Evolutionary conservation across 176 grass and related monocot species (phyloP), one percentile per base, ranked within the genome.

Genomic region (Poa annua): DNA sequence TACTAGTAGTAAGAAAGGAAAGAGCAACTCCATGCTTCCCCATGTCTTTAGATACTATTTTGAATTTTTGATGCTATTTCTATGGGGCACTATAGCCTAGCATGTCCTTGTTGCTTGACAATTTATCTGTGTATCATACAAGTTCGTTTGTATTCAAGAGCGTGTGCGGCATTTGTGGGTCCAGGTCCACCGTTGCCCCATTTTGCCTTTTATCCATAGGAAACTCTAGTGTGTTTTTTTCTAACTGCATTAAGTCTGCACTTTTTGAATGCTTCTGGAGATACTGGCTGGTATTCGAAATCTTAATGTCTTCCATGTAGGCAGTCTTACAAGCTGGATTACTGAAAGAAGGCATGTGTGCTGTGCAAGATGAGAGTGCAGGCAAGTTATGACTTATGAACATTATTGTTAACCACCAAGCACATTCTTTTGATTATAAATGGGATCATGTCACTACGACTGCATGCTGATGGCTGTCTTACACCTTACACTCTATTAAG

Each of bases 281-380:
- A 66, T 90, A 66, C 55, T 50, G 11, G 25, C 62, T 81, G 10
- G 80, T 79, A 62, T 84, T 41, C 41, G 62, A 82, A 79, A 69
- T 5, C 48, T 68, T 74, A 65, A 55, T 80, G 75, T 91, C 76
- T 44, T 55, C 74, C 64, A 47, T 85, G 41, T 57, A 97, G 95
- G 70, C 88, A 53, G 89, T 97, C 38, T 63, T 97, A 88, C 90
- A 92, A 85, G 90, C 92, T 81, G 95, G 95, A 77, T 82, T 97
- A 66, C 81, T 97, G 25, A 90, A 92, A 83, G 85, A 94, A 72
- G 95, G 95, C 77, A 85, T 97, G 55, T 97, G 95, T 88, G 91
- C 92, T 45, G 92, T 97, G 79, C 95, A 97, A 85, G 95, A 97
- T 81, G 95, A 97, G 89, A 97, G 95, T 84, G 95, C 95, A 91